Conservation (phyloP, 768 basidiomycete genomes). For the Cystofilobasidium bisporidii region DNA sequence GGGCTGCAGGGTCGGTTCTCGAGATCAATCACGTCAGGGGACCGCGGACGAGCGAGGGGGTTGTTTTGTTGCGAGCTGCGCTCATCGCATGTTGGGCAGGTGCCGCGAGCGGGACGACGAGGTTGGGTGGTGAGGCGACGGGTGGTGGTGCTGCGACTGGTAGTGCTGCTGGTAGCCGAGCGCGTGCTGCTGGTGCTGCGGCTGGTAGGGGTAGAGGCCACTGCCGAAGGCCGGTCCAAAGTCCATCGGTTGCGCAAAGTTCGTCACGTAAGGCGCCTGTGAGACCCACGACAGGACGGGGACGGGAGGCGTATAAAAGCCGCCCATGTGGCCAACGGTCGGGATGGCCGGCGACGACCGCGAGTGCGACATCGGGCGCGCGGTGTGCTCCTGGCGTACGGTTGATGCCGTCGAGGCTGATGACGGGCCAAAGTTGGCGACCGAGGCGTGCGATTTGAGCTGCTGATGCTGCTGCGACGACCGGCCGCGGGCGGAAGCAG, state of each 20-base stretch:
- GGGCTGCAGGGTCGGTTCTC: too few species aligned
- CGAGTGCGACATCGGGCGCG: neutral
- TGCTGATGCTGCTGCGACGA: too few species aligned
- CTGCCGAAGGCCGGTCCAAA: neutral
- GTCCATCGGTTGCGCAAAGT: neutral
- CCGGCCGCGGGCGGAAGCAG: neutral
- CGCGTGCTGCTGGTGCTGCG: neutral
- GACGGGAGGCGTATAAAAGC: neutral
- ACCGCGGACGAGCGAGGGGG: too few species aligned
- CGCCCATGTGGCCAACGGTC: constrained; percentile 1
- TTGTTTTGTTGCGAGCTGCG: too few species aligned
- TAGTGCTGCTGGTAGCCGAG: neutral
- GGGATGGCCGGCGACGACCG: constrained; percentile 1
- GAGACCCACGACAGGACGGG: neutral
- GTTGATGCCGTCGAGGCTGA: neutral
- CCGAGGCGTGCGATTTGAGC: neutral
- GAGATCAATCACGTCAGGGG: too few species aligned
- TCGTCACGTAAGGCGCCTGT: neutral
- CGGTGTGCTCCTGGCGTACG: neutral
- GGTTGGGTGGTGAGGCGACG: neutral
- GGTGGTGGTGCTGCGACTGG: neutral
- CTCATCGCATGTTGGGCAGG: too few species aligned
- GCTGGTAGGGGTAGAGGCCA: neutral
- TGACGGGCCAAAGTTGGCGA: neutral
- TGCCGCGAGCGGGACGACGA: too few species aligned